phyloP scores from a whole-genome alignment of 2,329 filamentous ascomycete genomes.

The Cyphellophora europaea region DNA sequence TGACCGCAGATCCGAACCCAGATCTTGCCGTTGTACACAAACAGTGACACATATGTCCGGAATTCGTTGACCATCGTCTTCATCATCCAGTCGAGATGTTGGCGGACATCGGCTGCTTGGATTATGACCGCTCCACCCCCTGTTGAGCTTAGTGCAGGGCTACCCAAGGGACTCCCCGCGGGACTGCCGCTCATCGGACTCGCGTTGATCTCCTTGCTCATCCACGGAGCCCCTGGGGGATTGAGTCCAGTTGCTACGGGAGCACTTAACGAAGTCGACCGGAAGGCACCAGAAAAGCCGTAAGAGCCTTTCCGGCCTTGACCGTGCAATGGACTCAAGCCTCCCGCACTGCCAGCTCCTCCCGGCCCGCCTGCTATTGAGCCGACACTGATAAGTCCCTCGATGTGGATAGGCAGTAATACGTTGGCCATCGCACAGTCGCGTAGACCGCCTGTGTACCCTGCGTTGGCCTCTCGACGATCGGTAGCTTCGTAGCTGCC shows the following conservation, averaged over 20 bases:
- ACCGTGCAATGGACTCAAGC: conserved; percentile 13
- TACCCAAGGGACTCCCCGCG: conserved; percentile 8
- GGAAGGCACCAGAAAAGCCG: conserved; percentile 12
- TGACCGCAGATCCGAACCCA: conserved; percentile 73
- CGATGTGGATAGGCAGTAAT: conserved; percentile 53
- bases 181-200: conserved; percentile 1
- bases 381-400: conserved; percentile 19
- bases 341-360: conserved; percentile 18
- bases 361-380: conserved; percentile 18
- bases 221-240: not conserved
- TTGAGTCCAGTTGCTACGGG: not conserved
- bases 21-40: conserved; percentile 50
- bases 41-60: conserved; percentile 62
- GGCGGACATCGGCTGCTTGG: conserved; percentile 27
- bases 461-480: conserved; percentile 25
- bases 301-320: conserved; percentile 13
- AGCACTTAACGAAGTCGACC: conserved; percentile 6
- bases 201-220: not conserved
- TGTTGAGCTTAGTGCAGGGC: conserved; percentile 8
- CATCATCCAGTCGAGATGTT: conserved; percentile 50
- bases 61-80: conserved; percentile 47
- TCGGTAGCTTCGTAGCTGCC: conserved; percentile 17
- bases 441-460: conserved; percentile 41
- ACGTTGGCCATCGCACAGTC: conserved; percentile 66
- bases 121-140: conserved; percentile 11